Base-by-base conservation (phyloP, 192 early-diverging fungal genomes). In the Entophlyctis luteolus region DNA sequence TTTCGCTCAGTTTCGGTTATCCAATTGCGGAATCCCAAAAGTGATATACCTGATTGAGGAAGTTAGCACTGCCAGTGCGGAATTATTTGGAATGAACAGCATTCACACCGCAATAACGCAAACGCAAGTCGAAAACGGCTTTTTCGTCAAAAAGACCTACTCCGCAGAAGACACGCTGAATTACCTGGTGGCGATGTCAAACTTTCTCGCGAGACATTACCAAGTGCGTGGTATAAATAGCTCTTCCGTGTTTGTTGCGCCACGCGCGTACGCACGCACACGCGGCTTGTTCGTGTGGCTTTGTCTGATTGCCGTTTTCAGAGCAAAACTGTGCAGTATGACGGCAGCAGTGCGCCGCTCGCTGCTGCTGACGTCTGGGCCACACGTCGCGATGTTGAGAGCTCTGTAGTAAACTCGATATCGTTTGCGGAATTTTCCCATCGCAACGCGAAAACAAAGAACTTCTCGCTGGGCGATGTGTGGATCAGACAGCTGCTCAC, bases 21-120 rank as follows among this genome's bases (percentile, higher is more conserved):
- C 73, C 36, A 76, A 74, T 34, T 85, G 90, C 22, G 91, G 91
- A 2, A 71, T 90, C 28, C 74, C 73, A 14, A 80, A 95, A 57
- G 78, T 93, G 10, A 85, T 94, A 34, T 98, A 98, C 62, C 72
- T 98, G 25, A 77, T 98, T 23, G 96, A 98, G 76, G 89, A 92
- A 22, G 81, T 84, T 45, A 83, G 84, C 48, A 71, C 77, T 0
- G 86, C 88, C n/a, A 86, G 84, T 2, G 82, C 79, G 2, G 69
- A 77, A 6, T 20, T 45, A 14, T 78, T 91, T 55, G 86, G 89
- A 22, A 59, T 83, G 45, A 79, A 81, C 1, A 78, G 86, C 0
- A 81, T 95, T 12, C 79, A 82, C 23, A 87, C 93, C 2, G 88
- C 90, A 0, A 72, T 96, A 47, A 84, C 89, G 1, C 76, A 85